Conservation (phyloP, 2,329 filamentous ascomycete species). For the Cucurbitaria berberidis region DNA sequence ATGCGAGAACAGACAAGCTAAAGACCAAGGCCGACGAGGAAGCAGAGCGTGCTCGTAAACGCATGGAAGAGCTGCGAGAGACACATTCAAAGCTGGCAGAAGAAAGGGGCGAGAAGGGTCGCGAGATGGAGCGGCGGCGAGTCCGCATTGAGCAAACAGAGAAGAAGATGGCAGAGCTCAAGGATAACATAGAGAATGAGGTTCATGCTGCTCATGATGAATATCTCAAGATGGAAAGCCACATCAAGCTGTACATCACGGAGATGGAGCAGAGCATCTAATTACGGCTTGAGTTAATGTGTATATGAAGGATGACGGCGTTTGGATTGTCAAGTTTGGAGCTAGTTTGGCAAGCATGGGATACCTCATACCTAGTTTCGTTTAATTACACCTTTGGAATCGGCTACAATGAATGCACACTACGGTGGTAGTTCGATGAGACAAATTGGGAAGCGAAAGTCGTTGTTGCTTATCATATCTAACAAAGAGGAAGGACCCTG, state of each 20-base stretch:
- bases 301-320: conserved; percentile 1
- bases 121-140: conserved; percentile 88
- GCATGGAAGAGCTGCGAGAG: conserved; percentile 86
- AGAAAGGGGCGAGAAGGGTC: conserved; percentile 83
- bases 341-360: neutral
- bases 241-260: conserved; percentile 96
- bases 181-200: conserved; percentile 96
- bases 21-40: conserved; percentile 81
- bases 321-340: neutral
- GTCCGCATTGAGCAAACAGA: conserved; percentile 98
- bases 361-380: neutral
- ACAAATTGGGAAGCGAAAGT: neutral
- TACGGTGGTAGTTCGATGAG: no score
- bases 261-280: conserved; percentile 89
- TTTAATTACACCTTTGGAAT: neutral
- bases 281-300: neutral
- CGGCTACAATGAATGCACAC: neutral
- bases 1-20: conserved; percentile 83
- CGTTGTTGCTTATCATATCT: neutral
- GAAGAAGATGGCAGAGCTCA: conserved; percentile 99
- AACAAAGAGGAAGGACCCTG: conserved; percentile 14
- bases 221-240: conserved; percentile 96
- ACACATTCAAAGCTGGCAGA: conserved; percentile 82
- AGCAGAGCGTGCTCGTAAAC: conserved; percentile 78
- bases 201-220: conserved; percentile 89